Evolutionary conservation across 2,329 filamentous ascomycete genomes (phyloP), one percentile per base, ranked within the genome.

Genomic region (Epicoccum nigrum): DNA sequence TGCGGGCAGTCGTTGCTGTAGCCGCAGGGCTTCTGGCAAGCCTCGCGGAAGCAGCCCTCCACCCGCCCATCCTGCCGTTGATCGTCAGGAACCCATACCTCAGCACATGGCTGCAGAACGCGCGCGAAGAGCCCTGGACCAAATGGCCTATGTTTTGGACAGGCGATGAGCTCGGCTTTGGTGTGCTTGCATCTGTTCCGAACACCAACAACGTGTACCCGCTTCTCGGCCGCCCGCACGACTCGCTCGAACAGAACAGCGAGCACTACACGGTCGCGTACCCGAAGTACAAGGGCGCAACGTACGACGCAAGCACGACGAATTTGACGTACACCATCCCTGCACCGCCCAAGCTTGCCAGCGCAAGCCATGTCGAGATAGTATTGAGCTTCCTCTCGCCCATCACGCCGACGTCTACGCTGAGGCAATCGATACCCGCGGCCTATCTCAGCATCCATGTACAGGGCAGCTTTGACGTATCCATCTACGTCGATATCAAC

Each of bases 61-160:
- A 77, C 23, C 83, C 84, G 47, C 78, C 78, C 11, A 76, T 81
- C 6, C 72, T 81, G 38, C 79, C 79, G 12, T 71, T 81, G 56
- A 74, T 79, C 50, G 79, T 81, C 37, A 74, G 79, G 49, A 81
- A 77, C 51, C 79, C 79, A 13, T 81, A 81, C 60, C 67, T 81
- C 46, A 80, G 76, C 48, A 78, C 77, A 63, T 82, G 72, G 80
- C 77, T 90, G 49, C 79, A 80, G 39, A 81, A 83, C 71, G 89
- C 90, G 32, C 82, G 91, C 60, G 82, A 87, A 48, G 81, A 81
- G 37, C 91, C 91, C 2, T 95, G 90, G 90, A 82, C 85, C 45
- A 83, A 84, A 74, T 96, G 91, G 91, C 91, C 91, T 19, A 93
- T 93, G 71, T 92, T 92, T 71, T 92, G 86, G 80, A 89, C 87